Evolutionary conservation across 2,329 filamentous ascomycete species (phyloP).

Genomic region (Daldinia sp.): DNA sequence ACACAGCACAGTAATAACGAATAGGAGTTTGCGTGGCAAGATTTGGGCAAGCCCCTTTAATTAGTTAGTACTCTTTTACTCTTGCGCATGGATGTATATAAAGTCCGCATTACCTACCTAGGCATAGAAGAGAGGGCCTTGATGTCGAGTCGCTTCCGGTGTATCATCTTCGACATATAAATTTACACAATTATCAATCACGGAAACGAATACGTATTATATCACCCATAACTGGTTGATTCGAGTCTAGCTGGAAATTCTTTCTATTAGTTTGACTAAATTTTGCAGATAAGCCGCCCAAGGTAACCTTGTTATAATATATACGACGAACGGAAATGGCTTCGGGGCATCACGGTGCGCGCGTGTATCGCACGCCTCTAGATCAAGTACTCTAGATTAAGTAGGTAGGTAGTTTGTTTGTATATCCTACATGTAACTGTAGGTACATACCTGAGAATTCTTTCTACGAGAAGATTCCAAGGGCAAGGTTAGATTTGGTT

Average conservation of each 20-base stretch:
- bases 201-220: neutral
- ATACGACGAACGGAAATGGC: neutral
- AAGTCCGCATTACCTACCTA: neutral
- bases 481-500: too few species aligned
- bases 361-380: too few species aligned
- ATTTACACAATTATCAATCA: neutral
- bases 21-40: slow-evolving; percentile 1
- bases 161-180: slow-evolving; percentile 1
- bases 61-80: slow-evolving; percentile 16
- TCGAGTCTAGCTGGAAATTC: neutral
- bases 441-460: too few species aligned
- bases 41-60: neutral
- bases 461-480: too few species aligned
- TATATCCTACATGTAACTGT: too few species aligned
- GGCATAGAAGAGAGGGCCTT: neutral
- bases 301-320: neutral
- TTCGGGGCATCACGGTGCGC: neutral
- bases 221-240: too few species aligned
- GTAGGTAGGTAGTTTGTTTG: too few species aligned
- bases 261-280: neutral
- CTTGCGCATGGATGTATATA: slow-evolving; percentile 18
- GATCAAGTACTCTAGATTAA: too few species aligned
- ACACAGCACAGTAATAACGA: neutral
- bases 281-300: neutral
- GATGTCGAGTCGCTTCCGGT: neutral